Percentiles rank a stretch among this genome's conserved stretches.
These are phyloP conservation scores for Trichoderma guizhouense DNA, from an alignment of 2,329 filamentous ascomycete genomes.

Conservation along the genomic window DNA sequence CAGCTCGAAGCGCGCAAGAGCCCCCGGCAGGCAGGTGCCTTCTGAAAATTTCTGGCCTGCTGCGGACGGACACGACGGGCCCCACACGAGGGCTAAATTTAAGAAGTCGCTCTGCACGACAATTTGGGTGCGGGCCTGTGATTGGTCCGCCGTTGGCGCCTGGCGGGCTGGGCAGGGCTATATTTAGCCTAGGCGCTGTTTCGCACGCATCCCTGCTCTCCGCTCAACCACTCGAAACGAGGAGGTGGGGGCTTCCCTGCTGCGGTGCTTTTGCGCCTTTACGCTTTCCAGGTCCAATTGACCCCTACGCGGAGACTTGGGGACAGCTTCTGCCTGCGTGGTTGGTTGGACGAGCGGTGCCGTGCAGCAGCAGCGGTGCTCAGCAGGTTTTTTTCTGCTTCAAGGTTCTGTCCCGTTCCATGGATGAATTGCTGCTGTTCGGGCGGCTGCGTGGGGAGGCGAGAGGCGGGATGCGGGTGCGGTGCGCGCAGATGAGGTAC, in stretches of 20 bases:
- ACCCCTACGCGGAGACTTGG: slow-evolving; percentile 1
- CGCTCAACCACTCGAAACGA: slow-evolving; percentile 21
- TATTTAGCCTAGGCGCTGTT: slow-evolving; percentile 31
- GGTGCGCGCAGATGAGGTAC: not conserved
- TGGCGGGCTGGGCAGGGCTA: slow-evolving; percentile 30
- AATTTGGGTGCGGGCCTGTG: slow-evolving; percentile 26
- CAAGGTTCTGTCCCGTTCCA: not conserved
- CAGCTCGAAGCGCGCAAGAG: not conserved
- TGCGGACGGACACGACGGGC: slow-evolving; percentile 11
- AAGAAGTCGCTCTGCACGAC: slow-evolving; percentile 20
- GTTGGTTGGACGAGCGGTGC: slow-evolving; percentile 11
- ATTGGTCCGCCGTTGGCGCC: slow-evolving; percentile 34
- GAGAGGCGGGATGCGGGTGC: not conserved
- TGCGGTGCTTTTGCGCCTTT: not conserved
- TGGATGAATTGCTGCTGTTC: not conserved
- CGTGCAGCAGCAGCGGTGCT: not conserved
- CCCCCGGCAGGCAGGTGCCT: not conserved
- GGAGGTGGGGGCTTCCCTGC: slow-evolving; percentile 12
- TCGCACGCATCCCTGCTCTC: slow-evolving; percentile 18
- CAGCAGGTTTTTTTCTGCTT: not conserved
- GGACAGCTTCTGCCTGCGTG: not conserved
- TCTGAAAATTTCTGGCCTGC: slow-evolving; percentile 8
- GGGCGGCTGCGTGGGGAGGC: slow-evolving; percentile 10
- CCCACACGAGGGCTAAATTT: slow-evolving; percentile 18
- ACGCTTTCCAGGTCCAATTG: not conserved